Percentiles rank a stretch among this genome's conserved stretches.
These are phyloP conservation scores for Theileria equi DNA, from an alignment of 169 alveolate species.

Conservation along the genomic window DNA sequence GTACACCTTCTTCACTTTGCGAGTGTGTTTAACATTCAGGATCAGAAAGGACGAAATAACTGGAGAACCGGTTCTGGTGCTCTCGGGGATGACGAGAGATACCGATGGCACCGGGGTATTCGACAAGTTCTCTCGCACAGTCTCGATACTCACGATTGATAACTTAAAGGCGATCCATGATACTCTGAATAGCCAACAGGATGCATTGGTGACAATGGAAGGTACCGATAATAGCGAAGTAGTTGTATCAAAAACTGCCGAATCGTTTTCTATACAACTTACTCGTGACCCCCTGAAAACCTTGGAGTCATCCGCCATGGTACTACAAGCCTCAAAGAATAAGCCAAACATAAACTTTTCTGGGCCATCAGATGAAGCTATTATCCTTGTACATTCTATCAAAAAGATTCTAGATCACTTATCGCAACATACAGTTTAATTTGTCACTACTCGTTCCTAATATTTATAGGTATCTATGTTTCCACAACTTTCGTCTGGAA, in stretches of 20 bases:
- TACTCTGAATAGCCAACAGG: constrained; percentile 5
- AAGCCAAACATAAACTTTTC: constrained; percentile 31
- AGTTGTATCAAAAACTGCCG: constrained; percentile 18
- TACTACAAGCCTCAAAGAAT: constrained; percentile 18
- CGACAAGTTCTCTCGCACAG: constrained; percentile 49
- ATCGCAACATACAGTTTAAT: too few relatives aligned
- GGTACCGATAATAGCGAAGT: constrained; percentile 54
- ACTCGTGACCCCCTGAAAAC: constrained; percentile 52
- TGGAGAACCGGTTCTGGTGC: constrained; percentile 43
- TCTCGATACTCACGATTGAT: constrained; percentile 47
- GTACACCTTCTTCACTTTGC: constrained; percentile 48
- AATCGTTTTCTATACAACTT: constrained; percentile 38
- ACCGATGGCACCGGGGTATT: constrained; percentile 38
- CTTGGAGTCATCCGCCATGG: constrained; percentile 5
- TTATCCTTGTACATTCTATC: constrained; percentile 47
- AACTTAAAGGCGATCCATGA: constrained; percentile 16
- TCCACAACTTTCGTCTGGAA: too few relatives aligned
- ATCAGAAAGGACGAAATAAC: constrained; percentile 46
- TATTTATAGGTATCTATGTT: too few relatives aligned
- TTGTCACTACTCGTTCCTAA: background rate
- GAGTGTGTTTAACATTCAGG: constrained; percentile 56
- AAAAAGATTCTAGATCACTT: constrained; percentile 18
- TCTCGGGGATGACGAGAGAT: constrained; percentile 59
- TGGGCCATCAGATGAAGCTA: constrained; percentile 37
- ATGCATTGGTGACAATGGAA: constrained; percentile 26